These are phyloP conservation scores for Linanthus parryae DNA, from an alignment of 148 eudicot species.

Conservation along the genomic window DNA sequence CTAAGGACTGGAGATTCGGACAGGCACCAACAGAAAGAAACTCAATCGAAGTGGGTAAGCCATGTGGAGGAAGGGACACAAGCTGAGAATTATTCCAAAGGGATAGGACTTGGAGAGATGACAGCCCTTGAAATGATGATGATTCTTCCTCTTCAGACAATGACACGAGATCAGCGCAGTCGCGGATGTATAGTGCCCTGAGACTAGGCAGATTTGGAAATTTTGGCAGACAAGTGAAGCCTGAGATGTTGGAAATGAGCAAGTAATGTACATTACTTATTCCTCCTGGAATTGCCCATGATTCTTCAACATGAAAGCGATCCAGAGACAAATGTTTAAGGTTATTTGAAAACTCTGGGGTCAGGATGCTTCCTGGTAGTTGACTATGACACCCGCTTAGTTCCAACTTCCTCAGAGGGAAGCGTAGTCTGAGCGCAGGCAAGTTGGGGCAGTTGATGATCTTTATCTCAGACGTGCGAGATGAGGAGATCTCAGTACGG, in stretches of 20 bases:
- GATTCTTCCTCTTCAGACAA: conserved; percentile 6
- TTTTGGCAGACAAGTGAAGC: conserved; percentile 19
- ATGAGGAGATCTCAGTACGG: not conserved
- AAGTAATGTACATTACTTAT: conserved; percentile 27
- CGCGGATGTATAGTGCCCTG: conserved; percentile 14
- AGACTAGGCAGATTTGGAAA: conserved; percentile 24
- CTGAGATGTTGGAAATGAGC: conserved; percentile 28
- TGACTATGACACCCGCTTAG: conserved; percentile 22
- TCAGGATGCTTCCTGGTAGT: conserved; percentile 14
- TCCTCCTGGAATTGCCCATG: conserved; percentile 19
- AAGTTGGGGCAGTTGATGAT: conserved; percentile 18
- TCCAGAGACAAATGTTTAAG: conserved; percentile 29
- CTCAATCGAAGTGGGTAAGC: conserved; percentile 19
- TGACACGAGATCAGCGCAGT: conserved; percentile 17
- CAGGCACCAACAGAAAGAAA: conserved; percentile 19
- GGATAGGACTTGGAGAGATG: conserved; percentile 16
- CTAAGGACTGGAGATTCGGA: conserved; percentile 14
- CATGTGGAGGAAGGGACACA: conserved; percentile 2
- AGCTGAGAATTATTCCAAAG: conserved; percentile 19
- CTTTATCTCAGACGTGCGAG: conserved; percentile 3
- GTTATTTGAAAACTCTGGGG: conserved; percentile 10
- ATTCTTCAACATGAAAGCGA: conserved; percentile 12
- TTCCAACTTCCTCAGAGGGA: conserved; percentile 22
- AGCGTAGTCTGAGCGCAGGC: conserved; percentile 9
- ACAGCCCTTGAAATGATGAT: conserved; percentile 13